Evolutionary conservation across 352 stramenopile genomes (phyloP).

Genomic region (Phytophthora podocarpi): DNA sequence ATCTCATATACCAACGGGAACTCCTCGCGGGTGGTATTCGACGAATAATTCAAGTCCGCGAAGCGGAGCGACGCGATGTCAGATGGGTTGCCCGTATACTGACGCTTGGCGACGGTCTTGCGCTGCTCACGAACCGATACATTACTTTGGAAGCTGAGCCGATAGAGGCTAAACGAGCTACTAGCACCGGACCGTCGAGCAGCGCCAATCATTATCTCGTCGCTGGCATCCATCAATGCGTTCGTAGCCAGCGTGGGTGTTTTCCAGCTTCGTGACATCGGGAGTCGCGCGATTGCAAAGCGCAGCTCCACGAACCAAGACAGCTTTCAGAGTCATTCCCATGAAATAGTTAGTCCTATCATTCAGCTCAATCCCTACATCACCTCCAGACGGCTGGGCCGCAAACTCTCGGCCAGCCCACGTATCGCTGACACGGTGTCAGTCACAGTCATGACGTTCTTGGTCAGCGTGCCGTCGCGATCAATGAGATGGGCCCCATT

Average conservation of each 20-base stretch:
- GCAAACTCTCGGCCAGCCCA: constrained; percentile 42
- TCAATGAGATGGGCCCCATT: constrained; percentile 85
- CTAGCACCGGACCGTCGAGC: not conserved
- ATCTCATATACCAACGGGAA: constrained; percentile 60
- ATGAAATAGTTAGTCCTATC: constrained; percentile 39
- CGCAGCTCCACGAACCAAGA: constrained; percentile 39
- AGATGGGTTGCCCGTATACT: constrained; percentile 57
- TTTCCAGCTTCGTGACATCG: not conserved
- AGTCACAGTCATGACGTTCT: constrained; percentile 65
- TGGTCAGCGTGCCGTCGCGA: constrained; percentile 92
- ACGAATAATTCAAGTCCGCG: constrained; percentile 43
- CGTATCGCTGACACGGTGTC: too few relatives aligned
- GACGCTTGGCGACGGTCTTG: constrained; percentile 33
- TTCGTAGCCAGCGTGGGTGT: not conserved
- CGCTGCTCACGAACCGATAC: constrained; percentile 22
- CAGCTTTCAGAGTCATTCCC: constrained; percentile 28
- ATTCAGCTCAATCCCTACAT: constrained; percentile 39
- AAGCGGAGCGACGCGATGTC: constrained; percentile 59
- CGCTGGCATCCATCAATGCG: not conserved
- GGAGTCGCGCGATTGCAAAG: constrained; percentile 48
- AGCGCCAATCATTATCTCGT: constrained; percentile 12
- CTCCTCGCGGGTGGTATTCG: constrained; percentile 40
- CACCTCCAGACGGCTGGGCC: constrained; percentile 30
- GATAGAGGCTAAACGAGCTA: constrained; percentile 12
- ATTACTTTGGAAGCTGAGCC: constrained; percentile 15